phyloP scores from a whole-genome alignment of 345 rosid species.

The Arabis alpina region DNA sequence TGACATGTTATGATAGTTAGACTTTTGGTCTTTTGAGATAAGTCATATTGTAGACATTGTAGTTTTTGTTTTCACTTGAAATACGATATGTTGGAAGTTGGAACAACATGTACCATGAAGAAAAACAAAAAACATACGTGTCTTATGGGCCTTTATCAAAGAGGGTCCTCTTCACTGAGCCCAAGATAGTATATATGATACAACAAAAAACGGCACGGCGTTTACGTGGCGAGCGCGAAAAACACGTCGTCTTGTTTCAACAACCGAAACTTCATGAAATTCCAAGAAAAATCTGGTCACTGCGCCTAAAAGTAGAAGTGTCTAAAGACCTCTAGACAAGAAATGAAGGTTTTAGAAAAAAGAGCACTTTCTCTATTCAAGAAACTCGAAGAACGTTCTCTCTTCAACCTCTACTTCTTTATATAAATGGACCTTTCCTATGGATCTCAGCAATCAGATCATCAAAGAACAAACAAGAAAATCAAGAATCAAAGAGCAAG shows the following conservation, averaged over 20 bases:
- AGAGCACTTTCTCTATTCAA: conserved; percentile 4
- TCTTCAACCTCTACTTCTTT: neutral
- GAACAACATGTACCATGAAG: no score
- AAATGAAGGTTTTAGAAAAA: conserved; percentile 38
- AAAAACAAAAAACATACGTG: no score
- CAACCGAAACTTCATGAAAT: conserved; percentile 37
- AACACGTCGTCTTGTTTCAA: conserved; percentile 10
- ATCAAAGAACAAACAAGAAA: neutral
- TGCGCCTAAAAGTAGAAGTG: no score
- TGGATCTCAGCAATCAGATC: neutral
- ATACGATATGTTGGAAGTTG: no score
- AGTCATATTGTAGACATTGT: no score
- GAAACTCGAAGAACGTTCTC: conserved; percentile 36
- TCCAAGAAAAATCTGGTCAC: conserved; percentile 25
- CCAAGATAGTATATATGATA: neutral
- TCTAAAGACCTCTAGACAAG: conserved; percentile 15
- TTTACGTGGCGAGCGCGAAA: neutral
- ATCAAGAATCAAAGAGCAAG: conserved; percentile 7
- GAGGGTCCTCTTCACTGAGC: neutral
- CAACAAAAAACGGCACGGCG: conserved; percentile 11
- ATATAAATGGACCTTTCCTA: neutral
- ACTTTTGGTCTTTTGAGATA: no score
- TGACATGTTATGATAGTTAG: no score
- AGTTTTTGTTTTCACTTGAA: no score
- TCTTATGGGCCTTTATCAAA: neutral